Conservation (phyloP, 192 early-diverging fungal genomes). For the Coemansia sp. region DNA sequence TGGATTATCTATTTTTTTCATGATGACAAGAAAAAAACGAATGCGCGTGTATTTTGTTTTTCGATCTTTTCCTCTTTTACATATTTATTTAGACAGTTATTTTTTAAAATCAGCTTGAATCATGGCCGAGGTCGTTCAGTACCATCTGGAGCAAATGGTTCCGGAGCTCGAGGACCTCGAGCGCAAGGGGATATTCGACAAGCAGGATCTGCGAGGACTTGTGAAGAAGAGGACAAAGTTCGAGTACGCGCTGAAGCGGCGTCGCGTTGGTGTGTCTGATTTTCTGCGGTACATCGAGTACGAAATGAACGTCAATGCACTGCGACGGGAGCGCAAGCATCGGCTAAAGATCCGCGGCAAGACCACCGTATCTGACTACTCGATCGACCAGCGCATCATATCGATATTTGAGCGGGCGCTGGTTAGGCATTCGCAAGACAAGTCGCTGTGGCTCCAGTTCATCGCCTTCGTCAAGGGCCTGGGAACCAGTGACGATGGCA, state of each 20-base stretch:
- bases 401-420: conserved; percentile 78
- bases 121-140: conserved; percentile 91
- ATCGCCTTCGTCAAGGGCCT: conserved; percentile 76
- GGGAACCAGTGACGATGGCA: conserved; percentile 11
- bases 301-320: conserved; percentile 86
- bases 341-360: conserved; percentile 55
- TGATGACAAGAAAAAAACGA: neutral
- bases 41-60: neutral
- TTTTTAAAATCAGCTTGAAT: too few relatives aligned
- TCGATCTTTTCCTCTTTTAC: neutral
- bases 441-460: conserved; percentile 88
- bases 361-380: conserved; percentile 72
- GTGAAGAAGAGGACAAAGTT: conserved; percentile 86
- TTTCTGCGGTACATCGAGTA: conserved; percentile 94
- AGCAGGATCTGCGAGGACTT: conserved; percentile 82
- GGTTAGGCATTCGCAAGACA: conserved; percentile 75
- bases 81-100: neutral
- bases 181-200: conserved; percentile 74
- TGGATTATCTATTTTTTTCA: neutral
- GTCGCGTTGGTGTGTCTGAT: conserved; percentile 70
- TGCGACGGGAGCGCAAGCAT: conserved; percentile 75
- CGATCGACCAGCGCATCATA: conserved; percentile 72
- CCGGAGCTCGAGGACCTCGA: conserved; percentile 90
- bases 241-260: conserved; percentile 83
- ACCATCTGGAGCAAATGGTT: conserved; percentile 90